Evolutionary conservation across 2,329 filamentous ascomycete species (phyloP), one percentile per base, ranked within the genome.

Genomic region (Sphaerostilbella broomeana): DNA sequence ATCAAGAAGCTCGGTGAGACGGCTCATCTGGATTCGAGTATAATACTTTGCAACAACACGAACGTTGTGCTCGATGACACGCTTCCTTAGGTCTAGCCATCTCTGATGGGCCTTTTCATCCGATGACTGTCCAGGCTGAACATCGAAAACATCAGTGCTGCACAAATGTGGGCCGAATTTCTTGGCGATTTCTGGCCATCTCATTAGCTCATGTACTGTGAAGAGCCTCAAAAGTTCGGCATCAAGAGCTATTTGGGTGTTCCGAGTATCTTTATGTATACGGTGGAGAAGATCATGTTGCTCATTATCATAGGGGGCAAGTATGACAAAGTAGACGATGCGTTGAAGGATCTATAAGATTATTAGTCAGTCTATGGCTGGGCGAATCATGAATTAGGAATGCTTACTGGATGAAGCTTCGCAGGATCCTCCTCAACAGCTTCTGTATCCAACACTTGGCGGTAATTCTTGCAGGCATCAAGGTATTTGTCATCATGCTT

Each of bases 401-500:
- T 22, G 10, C 83, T 58, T 78, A 94, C 87, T 5, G 87, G 84
- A 53, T 81, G 84, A 46, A 97, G 78, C 66, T 94, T 88, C 47
- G 81, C 72, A 6, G 87, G 77, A 59, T 95, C 88, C 51, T 94
- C 80, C 65, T 97, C 87, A 4, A 98, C 88, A 3, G 89, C 86
- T 62, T 95, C 88, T 0, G 94, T 98, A 60, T 98, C 90, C 46
- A 98, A 68, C 4, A 98, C 90, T 61, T 97, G 89, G 60, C 92
- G 77, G 70, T 97, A 98, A 67, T 98, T 81, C 68, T 98, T 98
- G 80, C 92, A 98, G 22, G 83, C 90, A 48, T 97, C 90, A 22
- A 98, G 79, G 57, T 98, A 98, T 65, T 95, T 95, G 69, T 88
- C 80, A 49, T 98, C 92, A 55, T 98, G 89, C 74, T 95, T 97